These are phyloP conservation scores for Exsudoporus frostii DNA, from an alignment of 768 basidiomycete genomes.

Conservation along the genomic window DNA sequence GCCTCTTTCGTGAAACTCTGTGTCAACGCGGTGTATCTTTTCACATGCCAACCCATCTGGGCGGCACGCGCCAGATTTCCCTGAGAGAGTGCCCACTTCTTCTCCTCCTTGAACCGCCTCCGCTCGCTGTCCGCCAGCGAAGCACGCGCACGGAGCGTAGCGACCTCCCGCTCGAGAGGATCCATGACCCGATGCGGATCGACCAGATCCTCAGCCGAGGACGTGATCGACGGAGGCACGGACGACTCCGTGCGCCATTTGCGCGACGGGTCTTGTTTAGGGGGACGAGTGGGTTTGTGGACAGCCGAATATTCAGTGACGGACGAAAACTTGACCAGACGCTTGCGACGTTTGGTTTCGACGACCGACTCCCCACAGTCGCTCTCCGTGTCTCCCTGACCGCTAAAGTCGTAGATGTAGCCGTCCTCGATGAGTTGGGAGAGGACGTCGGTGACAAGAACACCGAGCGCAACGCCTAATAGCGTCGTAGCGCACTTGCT, in stretches of 20 bases:
- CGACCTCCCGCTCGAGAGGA: conserved; percentile 71
- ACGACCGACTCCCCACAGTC: conserved; percentile 12
- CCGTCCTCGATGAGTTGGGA: conserved; percentile 61
- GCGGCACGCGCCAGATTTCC: conserved; percentile 71
- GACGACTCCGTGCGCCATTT: conserved; percentile 36
- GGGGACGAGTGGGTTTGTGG: conserved; percentile 26
- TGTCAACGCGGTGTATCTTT: conserved; percentile 74
- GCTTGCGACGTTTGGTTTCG: conserved; percentile 34
- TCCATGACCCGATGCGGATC: conserved; percentile 57
- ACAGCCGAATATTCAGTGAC: conserved; percentile 34
- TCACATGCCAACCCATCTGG: conserved; percentile 83
- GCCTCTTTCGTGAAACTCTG: conserved; percentile 80
- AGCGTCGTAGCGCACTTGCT: conserved; percentile 56
- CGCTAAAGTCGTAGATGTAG: conserved; percentile 28
- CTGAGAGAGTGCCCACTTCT: conserved; percentile 81
- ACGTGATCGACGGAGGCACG: conserved; percentile 54
- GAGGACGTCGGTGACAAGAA: conserved; percentile 68
- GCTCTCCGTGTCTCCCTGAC: conserved; percentile 22
- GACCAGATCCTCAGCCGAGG: conserved; percentile 64
- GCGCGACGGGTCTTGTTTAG: conserved; percentile 27
- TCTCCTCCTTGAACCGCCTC: conserved; percentile 79
- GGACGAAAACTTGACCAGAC: conserved; percentile 46
- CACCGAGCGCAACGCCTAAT: conserved; percentile 65
- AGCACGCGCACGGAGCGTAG: conserved; percentile 69
- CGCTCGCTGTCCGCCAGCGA: conserved; percentile 81